Conservation (phyloP, 225 moss, liverwort and hornwort genomes). For the Asterella californica region DNA sequence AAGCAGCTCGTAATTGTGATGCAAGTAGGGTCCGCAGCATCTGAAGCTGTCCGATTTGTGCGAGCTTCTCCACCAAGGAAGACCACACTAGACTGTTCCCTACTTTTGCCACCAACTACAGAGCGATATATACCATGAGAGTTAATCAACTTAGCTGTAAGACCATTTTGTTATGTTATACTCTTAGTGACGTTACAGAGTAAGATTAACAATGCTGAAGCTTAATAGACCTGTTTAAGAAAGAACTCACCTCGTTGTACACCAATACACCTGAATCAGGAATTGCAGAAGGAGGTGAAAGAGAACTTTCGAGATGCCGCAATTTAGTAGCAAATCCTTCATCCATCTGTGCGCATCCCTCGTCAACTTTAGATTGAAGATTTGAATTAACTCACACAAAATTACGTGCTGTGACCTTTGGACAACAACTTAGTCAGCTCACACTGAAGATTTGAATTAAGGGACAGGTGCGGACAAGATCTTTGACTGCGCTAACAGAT, state of each 20-base stretch:
- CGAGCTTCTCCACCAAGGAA: conserved; percentile 63
- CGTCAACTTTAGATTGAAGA: neutral
- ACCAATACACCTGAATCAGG: conserved; percentile 46
- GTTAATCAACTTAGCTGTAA: neutral
- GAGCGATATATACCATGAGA: neutral
- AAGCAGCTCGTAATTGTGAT: conserved; percentile 75
- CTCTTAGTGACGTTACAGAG: neutral
- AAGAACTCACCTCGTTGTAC: conserved; percentile 37
- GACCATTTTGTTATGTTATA: neutral
- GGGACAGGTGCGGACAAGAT: neutral
- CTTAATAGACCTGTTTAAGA: neutral
- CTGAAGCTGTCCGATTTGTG: conserved; percentile 85
- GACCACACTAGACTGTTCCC: conserved; percentile 61
- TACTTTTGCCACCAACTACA: conserved; percentile 55
- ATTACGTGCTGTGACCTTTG: neutral
- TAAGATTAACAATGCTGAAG: neutral
- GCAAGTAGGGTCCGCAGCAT: conserved; percentile 75
- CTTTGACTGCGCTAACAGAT: neutral
- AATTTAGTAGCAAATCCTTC: conserved; percentile 27
- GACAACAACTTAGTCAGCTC: neutral
- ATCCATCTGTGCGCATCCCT: conserved; percentile 27
- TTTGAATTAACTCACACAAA: neutral
- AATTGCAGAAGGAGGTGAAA: conserved; percentile 42
- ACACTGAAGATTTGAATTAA: neutral
- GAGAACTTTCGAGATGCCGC: conserved; percentile 28